A percentile compares a stretch with the other conserved stretches of the same genome.
These are phyloP conservation scores for Thamnidium elegans DNA, from an alignment of 192 early-diverging fungal genomes.

Conservation along the genomic window DNA sequence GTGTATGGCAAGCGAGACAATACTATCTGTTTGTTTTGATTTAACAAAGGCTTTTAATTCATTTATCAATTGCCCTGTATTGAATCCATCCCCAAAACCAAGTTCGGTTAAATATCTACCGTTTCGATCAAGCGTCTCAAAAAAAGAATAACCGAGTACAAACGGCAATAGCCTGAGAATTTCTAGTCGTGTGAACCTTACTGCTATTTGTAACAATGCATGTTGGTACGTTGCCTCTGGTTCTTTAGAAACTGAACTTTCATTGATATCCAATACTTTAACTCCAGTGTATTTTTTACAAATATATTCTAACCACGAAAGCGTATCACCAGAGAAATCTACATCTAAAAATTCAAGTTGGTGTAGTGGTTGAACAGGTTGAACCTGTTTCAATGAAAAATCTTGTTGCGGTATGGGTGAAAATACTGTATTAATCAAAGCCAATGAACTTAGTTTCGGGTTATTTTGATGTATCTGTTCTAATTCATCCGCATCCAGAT, in stretches of 20 bases:
- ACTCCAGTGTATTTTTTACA: background rate
- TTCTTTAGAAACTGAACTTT: too few relatives aligned
- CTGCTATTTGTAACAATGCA: background rate
- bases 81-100: background rate
- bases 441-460: background rate
- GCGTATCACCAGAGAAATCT: background rate
- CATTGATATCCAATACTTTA: background rate
- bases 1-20: too few relatives aligned
- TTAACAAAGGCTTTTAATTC: background rate
- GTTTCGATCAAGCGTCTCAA: background rate
- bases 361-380: background rate
- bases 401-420: background rate
- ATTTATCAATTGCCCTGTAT: background rate
- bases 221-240: background rate
- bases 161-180: background rate
- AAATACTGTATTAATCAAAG: background rate
- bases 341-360: background rate
- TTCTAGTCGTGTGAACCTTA: background rate
- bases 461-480: background rate
- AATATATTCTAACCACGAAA: conserved; percentile 1
- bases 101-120: background rate
- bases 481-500: background rate
- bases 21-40: too few relatives aligned
- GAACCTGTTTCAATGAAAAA: too few relatives aligned
- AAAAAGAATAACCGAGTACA: background rate